Evolutionary conservation across 2,329 filamentous ascomycete species (phyloP).

Genomic region (Paraphaeosphaeria sporulosa): DNA sequence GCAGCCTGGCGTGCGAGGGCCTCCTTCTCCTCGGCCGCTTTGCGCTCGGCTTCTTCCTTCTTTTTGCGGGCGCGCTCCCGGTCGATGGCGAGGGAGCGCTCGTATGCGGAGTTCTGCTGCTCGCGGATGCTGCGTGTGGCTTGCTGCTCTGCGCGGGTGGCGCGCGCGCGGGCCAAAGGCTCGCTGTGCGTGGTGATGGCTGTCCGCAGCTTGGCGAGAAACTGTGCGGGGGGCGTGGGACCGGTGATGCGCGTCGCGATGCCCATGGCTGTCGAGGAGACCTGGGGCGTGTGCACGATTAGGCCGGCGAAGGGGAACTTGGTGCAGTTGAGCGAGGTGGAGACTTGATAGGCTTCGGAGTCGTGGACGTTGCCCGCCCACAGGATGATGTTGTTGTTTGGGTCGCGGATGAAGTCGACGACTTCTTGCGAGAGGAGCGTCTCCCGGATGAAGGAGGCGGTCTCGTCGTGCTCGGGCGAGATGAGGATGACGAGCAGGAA

Average conservation of each 20-base stretch:
- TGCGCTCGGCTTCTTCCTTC: conserved; percentile 75
- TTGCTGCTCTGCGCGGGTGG: conserved; percentile 79
- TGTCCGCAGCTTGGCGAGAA: conserved; percentile 75
- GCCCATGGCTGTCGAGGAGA: conserved; percentile 87
- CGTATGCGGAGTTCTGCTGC: conserved; percentile 92
- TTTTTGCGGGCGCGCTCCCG: conserved; percentile 80
- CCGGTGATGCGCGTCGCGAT: conserved; percentile 82
- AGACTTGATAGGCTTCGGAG: conserved; percentile 91
- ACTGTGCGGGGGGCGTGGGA: conserved; percentile 72
- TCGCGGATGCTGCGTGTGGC: conserved; percentile 81
- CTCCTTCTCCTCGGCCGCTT: conserved; percentile 69
- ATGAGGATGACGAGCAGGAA: conserved; percentile 88
- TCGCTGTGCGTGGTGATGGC: conserved; percentile 79
- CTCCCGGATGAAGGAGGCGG: conserved; percentile 78
- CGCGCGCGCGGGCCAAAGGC: conserved; percentile 76
- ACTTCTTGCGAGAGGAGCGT: conserved; percentile 82
- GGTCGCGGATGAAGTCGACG: conserved; percentile 74
- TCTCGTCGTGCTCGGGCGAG: conserved; percentile 95
- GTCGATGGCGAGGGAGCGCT: conserved; percentile 87
- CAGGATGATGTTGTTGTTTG: conserved; percentile 79
- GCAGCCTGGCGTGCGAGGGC: conserved; percentile 70
- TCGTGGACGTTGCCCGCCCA: conserved; percentile 96
- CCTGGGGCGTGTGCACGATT: conserved; percentile 85
- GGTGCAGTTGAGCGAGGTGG: conserved; percentile 84
- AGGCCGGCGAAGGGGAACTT: conserved; percentile 91